These are phyloP conservation scores for Adansonia rubrostipa DNA, from an alignment of 441 rosid species.

Conservation along the genomic window DNA sequence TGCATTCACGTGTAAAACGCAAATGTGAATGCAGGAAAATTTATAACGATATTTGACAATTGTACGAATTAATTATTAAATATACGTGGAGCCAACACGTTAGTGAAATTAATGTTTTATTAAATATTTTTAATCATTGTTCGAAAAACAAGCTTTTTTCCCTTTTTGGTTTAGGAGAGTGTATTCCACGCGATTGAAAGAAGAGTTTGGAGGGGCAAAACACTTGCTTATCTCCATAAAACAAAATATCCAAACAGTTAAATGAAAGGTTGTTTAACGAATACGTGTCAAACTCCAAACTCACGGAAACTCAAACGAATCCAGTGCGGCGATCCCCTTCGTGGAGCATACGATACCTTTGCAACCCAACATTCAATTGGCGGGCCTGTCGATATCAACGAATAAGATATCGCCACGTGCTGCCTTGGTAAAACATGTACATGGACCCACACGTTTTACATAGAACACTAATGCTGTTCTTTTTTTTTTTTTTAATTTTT, in stretches of 20 bases:
- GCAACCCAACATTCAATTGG: conserved; percentile 24
- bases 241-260: conserved; percentile 27
- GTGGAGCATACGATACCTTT: conserved; percentile 43
- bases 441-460: not conserved
- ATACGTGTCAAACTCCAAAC: conserved; percentile 29
- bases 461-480: not conserved
- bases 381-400: conserved; percentile 38
- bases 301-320: not conserved
- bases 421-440: not conserved
- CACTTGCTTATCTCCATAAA: not conserved
- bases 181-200: conserved; percentile 30
- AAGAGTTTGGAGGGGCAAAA: conserved; percentile 8
- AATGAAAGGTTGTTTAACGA: conserved; percentile 26
- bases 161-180: not conserved
- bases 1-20: too few species aligned
- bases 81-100: too few species aligned
- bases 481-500: not conserved
- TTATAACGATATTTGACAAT: too few species aligned
- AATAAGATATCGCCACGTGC: conserved; percentile 32
- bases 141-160: too few species aligned
- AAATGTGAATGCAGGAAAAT: too few species aligned
- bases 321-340: conserved; percentile 37
- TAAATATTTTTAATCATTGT: too few species aligned
- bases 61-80: too few species aligned
- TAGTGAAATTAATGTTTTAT: too few species aligned